These are phyloP conservation scores for Chondrostereum purpureum DNA, from an alignment of 1,284 basidiomycete genomes.

Conservation along the genomic window DNA sequence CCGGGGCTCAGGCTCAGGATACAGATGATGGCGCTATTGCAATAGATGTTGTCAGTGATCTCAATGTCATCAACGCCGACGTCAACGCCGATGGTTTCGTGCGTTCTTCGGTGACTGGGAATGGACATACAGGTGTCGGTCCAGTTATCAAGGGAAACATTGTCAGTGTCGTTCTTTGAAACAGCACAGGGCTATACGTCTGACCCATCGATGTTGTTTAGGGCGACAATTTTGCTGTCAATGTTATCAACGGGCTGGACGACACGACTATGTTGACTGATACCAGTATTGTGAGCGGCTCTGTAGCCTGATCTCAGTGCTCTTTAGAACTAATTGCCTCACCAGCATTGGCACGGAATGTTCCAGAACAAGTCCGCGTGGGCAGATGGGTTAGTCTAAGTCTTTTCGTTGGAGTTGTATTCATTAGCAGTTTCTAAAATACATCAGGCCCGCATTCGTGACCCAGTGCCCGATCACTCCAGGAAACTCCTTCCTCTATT, in stretches of 20 bases:
- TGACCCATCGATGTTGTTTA: too few relatives aligned
- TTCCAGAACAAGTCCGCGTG: constrained; percentile 31
- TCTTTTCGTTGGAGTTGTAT: too few relatives aligned
- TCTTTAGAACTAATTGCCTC: not conserved
- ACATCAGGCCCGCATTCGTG: not conserved
- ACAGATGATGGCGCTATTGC: too few relatives aligned
- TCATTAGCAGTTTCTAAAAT: not conserved
- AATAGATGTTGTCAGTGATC: too few relatives aligned
- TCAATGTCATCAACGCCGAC: constrained; percentile 11
- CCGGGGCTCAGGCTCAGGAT: too few relatives aligned
- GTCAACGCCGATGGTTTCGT: constrained; percentile 16
- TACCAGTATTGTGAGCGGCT: constrained; percentile 25
- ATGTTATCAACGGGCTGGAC: constrained; percentile 25
- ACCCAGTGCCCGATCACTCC: not conserved
- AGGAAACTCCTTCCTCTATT: constrained; percentile 3
- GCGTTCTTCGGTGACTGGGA: constrained; percentile 5
- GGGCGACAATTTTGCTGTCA: constrained; percentile 24
- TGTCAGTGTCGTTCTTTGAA: too few relatives aligned
- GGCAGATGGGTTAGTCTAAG: constrained; percentile 30
- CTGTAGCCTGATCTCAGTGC: constrained; percentile 4
- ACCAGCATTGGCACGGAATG: constrained; percentile 47
- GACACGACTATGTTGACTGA: constrained; percentile 26
- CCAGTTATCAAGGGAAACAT: constrained; percentile 12
- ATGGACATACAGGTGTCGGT: constrained; percentile 7
- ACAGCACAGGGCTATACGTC: too few relatives aligned